These are phyloP conservation scores for Cryphonectria nitschkei DNA, from an alignment of 2,329 filamentous ascomycete genomes.

Conservation along the genomic window DNA sequence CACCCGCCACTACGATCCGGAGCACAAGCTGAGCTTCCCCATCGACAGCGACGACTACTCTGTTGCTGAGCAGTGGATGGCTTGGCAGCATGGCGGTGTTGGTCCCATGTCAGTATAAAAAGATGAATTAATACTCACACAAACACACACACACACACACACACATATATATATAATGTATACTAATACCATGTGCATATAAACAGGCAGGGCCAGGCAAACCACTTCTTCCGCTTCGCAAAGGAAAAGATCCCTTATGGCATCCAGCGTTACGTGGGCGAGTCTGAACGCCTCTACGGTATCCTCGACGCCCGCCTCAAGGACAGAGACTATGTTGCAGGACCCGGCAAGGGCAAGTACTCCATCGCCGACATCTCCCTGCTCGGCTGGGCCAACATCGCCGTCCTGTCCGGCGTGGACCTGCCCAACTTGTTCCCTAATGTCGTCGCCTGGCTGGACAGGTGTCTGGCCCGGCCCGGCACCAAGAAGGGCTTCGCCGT, in stretches of 20 bases:
- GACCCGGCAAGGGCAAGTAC: slow-evolving; percentile 57
- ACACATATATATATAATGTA: too few relatives aligned
- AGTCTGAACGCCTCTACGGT: slow-evolving; percentile 74
- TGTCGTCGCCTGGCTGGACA: slow-evolving; percentile 68
- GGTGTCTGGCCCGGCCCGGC: slow-evolving; percentile 60
- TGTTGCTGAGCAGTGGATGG: slow-evolving; percentile 63
- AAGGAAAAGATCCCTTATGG: slow-evolving; percentile 72
- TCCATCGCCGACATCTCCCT: slow-evolving; percentile 74
- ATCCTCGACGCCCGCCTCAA: slow-evolving; percentile 69
- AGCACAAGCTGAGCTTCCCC: slow-evolving; percentile 68
- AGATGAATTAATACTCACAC: too few relatives aligned
- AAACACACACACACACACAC: too few relatives aligned
- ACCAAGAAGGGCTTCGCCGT: slow-evolving; percentile 67
- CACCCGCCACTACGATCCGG: slow-evolving; percentile 70
- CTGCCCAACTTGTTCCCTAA: slow-evolving; percentile 64
- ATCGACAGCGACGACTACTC: slow-evolving; percentile 42
- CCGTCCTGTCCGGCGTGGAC: slow-evolving; percentile 65
- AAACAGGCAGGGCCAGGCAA: slow-evolving; percentile 71
- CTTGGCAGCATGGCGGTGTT: slow-evolving; percentile 75
- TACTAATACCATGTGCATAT: background rate
- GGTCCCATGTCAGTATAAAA: slow-evolving; percentile 61
- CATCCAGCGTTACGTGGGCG: slow-evolving; percentile 74
- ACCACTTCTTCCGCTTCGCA: slow-evolving; percentile 72
- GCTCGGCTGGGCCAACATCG: slow-evolving; percentile 68
- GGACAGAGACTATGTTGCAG: slow-evolving; percentile 56